Percentiles rank a stretch among this genome's conserved stretches.
These are phyloP conservation scores for Aspergillus nidulans DNA, from an alignment of 495 filamentous ascomycete species.

Conservation along the genomic window DNA sequence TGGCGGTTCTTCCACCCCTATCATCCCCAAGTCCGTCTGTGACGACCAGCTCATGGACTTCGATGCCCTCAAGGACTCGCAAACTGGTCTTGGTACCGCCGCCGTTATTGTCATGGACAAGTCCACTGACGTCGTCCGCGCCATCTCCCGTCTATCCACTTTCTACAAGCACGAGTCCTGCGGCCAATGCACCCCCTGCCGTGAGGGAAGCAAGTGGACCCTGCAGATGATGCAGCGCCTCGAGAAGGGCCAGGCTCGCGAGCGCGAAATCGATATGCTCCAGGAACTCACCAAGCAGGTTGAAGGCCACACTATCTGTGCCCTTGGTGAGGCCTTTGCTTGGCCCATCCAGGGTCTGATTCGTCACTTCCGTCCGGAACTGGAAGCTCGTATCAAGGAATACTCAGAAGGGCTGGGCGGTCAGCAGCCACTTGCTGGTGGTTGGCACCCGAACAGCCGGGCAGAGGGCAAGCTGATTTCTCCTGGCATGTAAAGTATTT, in stretches of 20 bases:
- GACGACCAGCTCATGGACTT: slow-evolving; percentile 98
- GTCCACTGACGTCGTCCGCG: slow-evolving; percentile 89
- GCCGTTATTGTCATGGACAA: slow-evolving; percentile 99
- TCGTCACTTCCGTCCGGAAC: slow-evolving; percentile 92
- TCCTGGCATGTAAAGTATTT: slow-evolving; percentile 58
- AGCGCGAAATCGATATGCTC: slow-evolving; percentile 97
- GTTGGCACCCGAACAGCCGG: slow-evolving; percentile 73
- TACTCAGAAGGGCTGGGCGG: slow-evolving; percentile 62
- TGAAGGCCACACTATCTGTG: slow-evolving; percentile 97
- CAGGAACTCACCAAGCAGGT: slow-evolving; percentile 99
- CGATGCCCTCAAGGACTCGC: slow-evolving; percentile 94
- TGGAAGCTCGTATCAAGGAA: slow-evolving; percentile 81
- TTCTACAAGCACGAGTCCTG: slow-evolving; percentile 99
- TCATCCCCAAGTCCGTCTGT: slow-evolving; percentile 80
- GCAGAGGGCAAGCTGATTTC: slow-evolving; percentile 79
- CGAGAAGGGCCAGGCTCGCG: slow-evolving; percentile 80
- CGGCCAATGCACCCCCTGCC: slow-evolving; percentile 96
- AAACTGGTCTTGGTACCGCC: slow-evolving; percentile 95
- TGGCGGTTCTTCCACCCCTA: slow-evolving; percentile 92
- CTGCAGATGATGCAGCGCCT: slow-evolving; percentile 98
- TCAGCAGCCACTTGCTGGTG: slow-evolving; percentile 73
- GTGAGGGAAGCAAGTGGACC: slow-evolving; percentile 96
- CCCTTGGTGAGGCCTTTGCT: slow-evolving; percentile 94
- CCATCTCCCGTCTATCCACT: slow-evolving; percentile 84
- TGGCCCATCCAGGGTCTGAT: slow-evolving; percentile 98